phyloP scores from a whole-genome alignment of 768 basidiomycete species.

The Podaxis pistillaris region DNA sequence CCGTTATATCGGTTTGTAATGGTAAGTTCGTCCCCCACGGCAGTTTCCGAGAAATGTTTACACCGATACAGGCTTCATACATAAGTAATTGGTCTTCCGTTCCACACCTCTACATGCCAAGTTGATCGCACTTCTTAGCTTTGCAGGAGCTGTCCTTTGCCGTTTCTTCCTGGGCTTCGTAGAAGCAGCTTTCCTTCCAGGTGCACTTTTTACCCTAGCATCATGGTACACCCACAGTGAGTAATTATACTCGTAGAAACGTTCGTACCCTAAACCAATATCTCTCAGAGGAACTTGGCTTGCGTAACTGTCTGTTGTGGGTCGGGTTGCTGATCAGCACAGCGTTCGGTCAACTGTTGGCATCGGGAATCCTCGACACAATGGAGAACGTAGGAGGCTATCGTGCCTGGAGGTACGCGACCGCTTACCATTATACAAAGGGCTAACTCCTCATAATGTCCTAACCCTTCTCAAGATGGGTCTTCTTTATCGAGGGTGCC shows the following conservation, averaged over 20 bases:
- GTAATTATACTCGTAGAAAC: background rate
- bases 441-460: too few species aligned
- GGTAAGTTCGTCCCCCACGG: slow-evolving; percentile 21
- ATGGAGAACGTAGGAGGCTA: slow-evolving; percentile 50
- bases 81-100: background rate
- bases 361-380: slow-evolving; percentile 42
- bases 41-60: background rate
- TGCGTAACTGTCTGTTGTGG: slow-evolving; percentile 42
- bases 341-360: slow-evolving; percentile 52
- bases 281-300: slow-evolving; percentile 37
- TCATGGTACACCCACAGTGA: slow-evolving; percentile 22
- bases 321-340: slow-evolving; percentile 51
- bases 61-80: background rate
- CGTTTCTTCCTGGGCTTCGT: slow-evolving; percentile 56
- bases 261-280: background rate
- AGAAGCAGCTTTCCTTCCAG: slow-evolving; percentile 47
- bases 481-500: slow-evolving; percentile 46
- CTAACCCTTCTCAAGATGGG: slow-evolving; percentile 33
- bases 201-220: slow-evolving; percentile 34
- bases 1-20: slow-evolving; percentile 41
- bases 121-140: slow-evolving; percentile 26
- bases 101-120: background rate
- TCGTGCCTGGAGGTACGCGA: slow-evolving; percentile 48
- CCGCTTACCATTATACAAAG: background rate
- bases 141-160: slow-evolving; percentile 37